Base-by-base conservation (phyloP, 108 stramenopile genomes). In the Cyclotella sp. region DNA sequence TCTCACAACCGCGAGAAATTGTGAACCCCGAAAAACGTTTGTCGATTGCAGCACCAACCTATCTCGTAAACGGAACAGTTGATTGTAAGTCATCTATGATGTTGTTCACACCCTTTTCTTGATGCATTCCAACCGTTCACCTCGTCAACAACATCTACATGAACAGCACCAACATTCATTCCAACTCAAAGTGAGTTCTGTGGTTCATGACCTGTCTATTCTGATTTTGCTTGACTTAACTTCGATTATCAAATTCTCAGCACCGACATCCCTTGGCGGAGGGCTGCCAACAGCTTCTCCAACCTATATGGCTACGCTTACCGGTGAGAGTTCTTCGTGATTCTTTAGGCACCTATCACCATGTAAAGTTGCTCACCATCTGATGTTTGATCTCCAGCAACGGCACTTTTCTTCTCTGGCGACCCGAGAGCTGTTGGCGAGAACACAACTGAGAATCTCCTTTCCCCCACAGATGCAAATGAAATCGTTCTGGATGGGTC, bases 401-500 rank as follows among this genome's bases (percentile, higher is more conserved):
- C n/a, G 0, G 69, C 22, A 26, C 69, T 70, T 21, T 58, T 57
- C 16, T 24, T 70, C 46, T 55, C 69, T 19, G 55, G 69, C 4
- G 55, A 55, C 18, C 67, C 69, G 18, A 16, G 0, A 68, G 46
- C 67, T 0, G 67, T 51, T 52, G 67, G 67, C n/a, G 67, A 64
- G 24, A 49, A 16, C 3, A 53, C 11, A 9, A 18, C 13, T 51
- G 67, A 18, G 0, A 26, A n/a, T 30, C 24, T 58, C 26, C 27
- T 55, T 15, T 39, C 15, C 9, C 63, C 73, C 40, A 41, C 61
- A 54, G 26, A 58, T 29, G 54, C 42, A n/a, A 47, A 70, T 43
- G 69, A 70, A 44, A 14, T 70, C 21, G 28, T 70, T 19, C 19
- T 55, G 15, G 69, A 70, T 44, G 69, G 13, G 3, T 70, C 69